Evolutionary conservation across 2,329 filamentous ascomycete genomes (phyloP), one percentile per base, ranked within the genome.

Genomic region (Aureobasidium sp.): DNA sequence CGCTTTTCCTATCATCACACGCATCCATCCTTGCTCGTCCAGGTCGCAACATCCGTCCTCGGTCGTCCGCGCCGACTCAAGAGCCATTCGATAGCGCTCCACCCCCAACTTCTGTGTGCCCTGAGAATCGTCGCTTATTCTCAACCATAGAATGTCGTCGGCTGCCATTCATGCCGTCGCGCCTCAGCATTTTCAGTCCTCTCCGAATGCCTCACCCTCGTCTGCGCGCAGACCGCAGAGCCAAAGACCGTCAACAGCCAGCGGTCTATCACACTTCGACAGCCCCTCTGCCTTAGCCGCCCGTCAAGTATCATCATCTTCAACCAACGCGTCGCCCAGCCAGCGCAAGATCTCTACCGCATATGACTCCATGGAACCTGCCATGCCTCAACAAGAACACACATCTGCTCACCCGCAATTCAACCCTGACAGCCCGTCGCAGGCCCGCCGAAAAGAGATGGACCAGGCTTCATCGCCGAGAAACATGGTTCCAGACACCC

Each of bases 401-500:
- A 69, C 67, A 59, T 64, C 72, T 65, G 71, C 68, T 65, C 71
- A 49, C 25, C 39, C 63, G 32, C 42, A 62, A 49, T 32, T 49
- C 54, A 36, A 53, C n/a, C 11, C 48, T 32, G 34, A 54, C 25
- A 61, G 39, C 16, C 39, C 59, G 10, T 52, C 57, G n/a, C 57
- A 52, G 37, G 41, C 59, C 7, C 41, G 48, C 25, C 49, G 42
- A 50, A 61, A 55, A 61, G 59, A 61, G 48, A 62, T 45, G 39
- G 61, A 63, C 34, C 54, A 64, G 47, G 76, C 74, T 32, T 76
- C 81, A 50, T 79, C 82, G 62, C 82, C 81, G 42, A 76, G 80
- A 65, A 77, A 83, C 41, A 82, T 81, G 21, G 82, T 74, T 52
- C 74, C 74, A 53, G 75, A 76, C 21, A 72, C 81, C 45, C 80